A percentile compares a stretch with the other conserved stretches of the same genome.
Conservation (phyloP, 2,329 filamentous ascomycete species). For the Penicillium crustosum region DNA sequence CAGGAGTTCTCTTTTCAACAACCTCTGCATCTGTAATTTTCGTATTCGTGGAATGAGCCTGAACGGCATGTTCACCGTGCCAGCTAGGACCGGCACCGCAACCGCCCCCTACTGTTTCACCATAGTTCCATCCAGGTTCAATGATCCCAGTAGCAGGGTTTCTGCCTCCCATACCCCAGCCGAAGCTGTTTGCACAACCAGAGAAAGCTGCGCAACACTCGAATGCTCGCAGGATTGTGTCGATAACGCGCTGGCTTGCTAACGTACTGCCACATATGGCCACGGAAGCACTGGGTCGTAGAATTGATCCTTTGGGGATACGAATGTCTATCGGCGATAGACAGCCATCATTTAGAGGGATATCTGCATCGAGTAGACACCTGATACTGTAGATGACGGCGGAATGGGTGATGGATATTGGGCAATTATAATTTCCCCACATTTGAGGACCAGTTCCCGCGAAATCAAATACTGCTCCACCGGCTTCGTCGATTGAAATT, state of each 20-base stretch:
- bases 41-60: background rate
- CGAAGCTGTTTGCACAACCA: background rate
- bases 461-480: background rate
- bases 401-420: background rate
- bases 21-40: background rate
- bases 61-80: background rate
- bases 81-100: background rate
- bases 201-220: background rate
- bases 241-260: background rate
- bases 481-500: background rate
- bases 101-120: background rate
- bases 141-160: background rate
- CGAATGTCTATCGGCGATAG: background rate
- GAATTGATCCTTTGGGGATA: background rate
- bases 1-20: background rate
- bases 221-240: background rate
- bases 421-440: background rate
- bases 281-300: background rate
- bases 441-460: background rate
- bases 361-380: background rate
- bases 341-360: background rate
- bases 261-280: background rate
- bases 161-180: background rate
- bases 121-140: background rate
- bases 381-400: background rate